Conservation (phyloP, 192 early-diverging fungal genomes). For the Linnemannia schmuckeri region DNA sequence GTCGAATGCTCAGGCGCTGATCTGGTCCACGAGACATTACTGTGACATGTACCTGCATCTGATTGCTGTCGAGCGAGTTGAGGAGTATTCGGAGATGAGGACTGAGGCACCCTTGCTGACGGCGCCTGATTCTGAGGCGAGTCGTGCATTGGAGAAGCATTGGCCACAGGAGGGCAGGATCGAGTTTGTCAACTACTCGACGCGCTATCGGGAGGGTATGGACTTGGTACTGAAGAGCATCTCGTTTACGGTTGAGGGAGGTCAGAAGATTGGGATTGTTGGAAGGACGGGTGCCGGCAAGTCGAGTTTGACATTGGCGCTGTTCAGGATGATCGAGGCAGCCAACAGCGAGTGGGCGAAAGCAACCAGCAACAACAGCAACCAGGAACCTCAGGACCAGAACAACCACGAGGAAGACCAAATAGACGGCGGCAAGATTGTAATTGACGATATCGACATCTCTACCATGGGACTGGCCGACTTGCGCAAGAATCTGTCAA, state of each 20-base stretch:
- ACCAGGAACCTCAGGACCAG: not conserved
- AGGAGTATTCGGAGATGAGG: constrained; percentile 40
- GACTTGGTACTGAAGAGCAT: constrained; percentile 64
- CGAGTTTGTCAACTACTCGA: constrained; percentile 75
- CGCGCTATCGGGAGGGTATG: constrained; percentile 79
- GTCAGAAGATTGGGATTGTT: constrained; percentile 55
- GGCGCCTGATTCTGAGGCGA: constrained; percentile 57
- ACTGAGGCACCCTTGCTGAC: constrained; percentile 39
- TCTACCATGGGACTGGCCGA: not conserved
- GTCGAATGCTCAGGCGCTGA: constrained; percentile 81
- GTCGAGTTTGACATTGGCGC: constrained; percentile 72
- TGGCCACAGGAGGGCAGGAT: constrained; percentile 65
- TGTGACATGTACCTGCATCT: constrained; percentile 73
- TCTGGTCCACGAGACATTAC: constrained; percentile 84
- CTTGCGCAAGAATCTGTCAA: not conserved
- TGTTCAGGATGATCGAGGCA: constrained; percentile 76
- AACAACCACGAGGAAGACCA: constrained; percentile 48
- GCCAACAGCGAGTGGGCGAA: not conserved
- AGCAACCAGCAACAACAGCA: constrained; percentile 17
- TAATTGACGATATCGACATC: not conserved
- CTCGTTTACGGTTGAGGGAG: constrained; percentile 15
- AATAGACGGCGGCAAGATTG: constrained; percentile 58
- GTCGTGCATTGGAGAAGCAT: constrained; percentile 71
- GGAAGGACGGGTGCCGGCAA: constrained; percentile 82
- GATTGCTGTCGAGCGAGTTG: constrained; percentile 37